These are phyloP conservation scores for Myotisia sp. DNA, from an alignment of 2,329 filamentous ascomycete genomes.

Conservation along the genomic window DNA sequence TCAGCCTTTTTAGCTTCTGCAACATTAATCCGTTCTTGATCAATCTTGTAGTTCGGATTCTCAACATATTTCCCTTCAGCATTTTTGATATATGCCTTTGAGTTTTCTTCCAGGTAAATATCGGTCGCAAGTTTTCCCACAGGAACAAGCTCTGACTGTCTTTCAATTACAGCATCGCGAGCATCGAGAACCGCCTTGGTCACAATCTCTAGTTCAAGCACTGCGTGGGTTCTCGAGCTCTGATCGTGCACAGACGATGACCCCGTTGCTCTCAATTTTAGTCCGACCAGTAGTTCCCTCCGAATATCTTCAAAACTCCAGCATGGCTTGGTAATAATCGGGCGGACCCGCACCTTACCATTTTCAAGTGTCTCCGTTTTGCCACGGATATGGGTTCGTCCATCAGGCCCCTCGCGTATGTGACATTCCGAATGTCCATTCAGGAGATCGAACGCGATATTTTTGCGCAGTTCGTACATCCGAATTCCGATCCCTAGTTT, in stretches of 20 bases:
- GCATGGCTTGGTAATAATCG: constrained; percentile 23
- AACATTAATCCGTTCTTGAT: constrained; percentile 28
- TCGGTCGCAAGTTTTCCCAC: constrained; percentile 32
- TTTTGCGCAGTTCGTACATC: constrained; percentile 31
- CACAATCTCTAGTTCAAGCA: constrained; percentile 32
- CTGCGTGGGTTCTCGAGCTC: constrained; percentile 33
- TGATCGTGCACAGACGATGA: constrained; percentile 31
- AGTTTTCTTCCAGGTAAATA: constrained; percentile 28
- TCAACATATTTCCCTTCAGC: constrained; percentile 21
- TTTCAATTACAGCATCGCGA: constrained; percentile 26
- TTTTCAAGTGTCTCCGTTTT: constrained; percentile 28
- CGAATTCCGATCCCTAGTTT: constrained; percentile 27
- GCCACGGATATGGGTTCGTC: constrained; percentile 29
- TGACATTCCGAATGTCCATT: constrained; percentile 27
- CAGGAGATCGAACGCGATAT: constrained; percentile 30
- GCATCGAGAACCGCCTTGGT: constrained; percentile 24
- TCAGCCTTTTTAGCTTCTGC: constrained; percentile 27
- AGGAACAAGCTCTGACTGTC: constrained; percentile 33
- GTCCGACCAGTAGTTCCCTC: constrained; percentile 17
- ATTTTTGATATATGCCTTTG: constrained; percentile 17
- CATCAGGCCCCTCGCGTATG: constrained; percentile 30
- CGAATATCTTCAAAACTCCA: constrained; percentile 25
- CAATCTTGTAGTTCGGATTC: constrained; percentile 23
- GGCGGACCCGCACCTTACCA: constrained; percentile 30
- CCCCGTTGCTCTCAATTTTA: constrained; percentile 22